Evolutionary conservation across 2,329 filamentous ascomycete species (phyloP).

Genomic region (Colletotrichum sp.): DNA sequence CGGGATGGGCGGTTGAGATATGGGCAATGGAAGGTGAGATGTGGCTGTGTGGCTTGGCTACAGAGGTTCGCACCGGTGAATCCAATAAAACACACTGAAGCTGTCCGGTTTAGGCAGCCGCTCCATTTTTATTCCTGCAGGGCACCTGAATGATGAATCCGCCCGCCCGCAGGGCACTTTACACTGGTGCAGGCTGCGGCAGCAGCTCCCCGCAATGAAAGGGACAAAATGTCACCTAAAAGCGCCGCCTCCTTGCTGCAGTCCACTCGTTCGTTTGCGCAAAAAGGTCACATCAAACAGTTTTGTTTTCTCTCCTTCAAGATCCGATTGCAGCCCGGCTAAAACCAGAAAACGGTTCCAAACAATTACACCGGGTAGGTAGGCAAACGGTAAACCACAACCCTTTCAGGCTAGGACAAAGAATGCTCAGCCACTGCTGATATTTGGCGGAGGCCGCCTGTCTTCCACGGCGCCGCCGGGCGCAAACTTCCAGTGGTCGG

Average conservation of each 20-base stretch:
- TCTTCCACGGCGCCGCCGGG: constrained; percentile 1
- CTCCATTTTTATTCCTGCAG: neutral
- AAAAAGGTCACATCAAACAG: neutral
- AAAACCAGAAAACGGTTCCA: neutral
- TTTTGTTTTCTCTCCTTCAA: neutral
- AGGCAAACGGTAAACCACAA: neutral
- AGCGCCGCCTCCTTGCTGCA: neutral
- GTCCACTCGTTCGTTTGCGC: neutral
- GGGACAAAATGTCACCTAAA: neutral
- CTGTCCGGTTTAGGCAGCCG: constrained; percentile 9
- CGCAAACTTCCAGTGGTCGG: neutral
- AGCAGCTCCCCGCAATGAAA: neutral
- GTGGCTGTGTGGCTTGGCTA: constrained; percentile 8
- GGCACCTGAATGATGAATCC: neutral
- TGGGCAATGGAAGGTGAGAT: neutral
- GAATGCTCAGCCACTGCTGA: neutral
- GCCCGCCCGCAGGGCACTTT: neutral
- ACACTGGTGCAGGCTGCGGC: neutral
- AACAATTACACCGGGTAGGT: neutral
- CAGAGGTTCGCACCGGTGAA: neutral
- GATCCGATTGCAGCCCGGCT: neutral
- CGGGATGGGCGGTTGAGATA: neutral
- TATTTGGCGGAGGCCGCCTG: neutral
- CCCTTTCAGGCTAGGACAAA: neutral
- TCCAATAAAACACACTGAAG: neutral